These are phyloP conservation scores for Mrakia hoshinonis DNA, from an alignment of 768 basidiomycete genomes.

Conservation along the genomic window DNA sequence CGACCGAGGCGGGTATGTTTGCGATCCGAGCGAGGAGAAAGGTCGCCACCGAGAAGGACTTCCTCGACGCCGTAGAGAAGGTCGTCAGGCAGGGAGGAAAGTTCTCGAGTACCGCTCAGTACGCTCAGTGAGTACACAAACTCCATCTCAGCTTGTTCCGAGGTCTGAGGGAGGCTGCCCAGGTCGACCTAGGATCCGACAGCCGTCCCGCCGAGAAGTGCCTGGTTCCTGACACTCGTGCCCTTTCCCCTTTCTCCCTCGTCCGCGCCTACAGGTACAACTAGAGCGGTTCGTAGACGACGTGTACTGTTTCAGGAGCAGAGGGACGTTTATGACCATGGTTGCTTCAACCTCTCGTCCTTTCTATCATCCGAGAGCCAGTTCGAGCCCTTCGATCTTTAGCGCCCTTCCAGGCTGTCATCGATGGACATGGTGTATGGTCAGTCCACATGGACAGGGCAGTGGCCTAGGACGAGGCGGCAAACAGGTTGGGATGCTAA, in stretches of 20 bases:
- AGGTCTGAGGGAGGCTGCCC: no score
- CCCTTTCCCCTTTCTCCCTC: neutral
- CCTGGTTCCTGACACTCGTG: neutral
- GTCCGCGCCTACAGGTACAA: neutral
- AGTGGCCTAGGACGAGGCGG: no score
- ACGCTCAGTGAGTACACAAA: slow-evolving; percentile 24
- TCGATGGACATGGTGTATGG: no score
- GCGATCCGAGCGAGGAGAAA: slow-evolving; percentile 94
- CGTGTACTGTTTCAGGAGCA: neutral
- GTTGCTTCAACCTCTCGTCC: neutral
- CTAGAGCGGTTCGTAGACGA: slow-evolving; percentile 3
- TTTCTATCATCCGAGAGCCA: neutral
- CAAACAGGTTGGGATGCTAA: no score
- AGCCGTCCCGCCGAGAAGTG: neutral
- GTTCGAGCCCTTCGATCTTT: no score
- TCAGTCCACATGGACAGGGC: no score
- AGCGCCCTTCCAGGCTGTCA: no score
- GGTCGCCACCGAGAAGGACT: slow-evolving; percentile 94
- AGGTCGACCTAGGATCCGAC: no score
- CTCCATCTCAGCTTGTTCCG: no score
- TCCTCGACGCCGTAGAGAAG: slow-evolving; percentile 95
- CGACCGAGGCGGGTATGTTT: slow-evolving; percentile 99
- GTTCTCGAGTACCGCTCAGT: slow-evolving; percentile 73
- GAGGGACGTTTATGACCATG: slow-evolving; percentile 4
- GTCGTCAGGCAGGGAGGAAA: slow-evolving; percentile 95